Percentiles rank a stretch among this genome's conserved stretches.
These are phyloP conservation scores for Helotiales sp. DNA, from an alignment of 2,329 filamentous ascomycete genomes.

Conservation along the genomic window DNA sequence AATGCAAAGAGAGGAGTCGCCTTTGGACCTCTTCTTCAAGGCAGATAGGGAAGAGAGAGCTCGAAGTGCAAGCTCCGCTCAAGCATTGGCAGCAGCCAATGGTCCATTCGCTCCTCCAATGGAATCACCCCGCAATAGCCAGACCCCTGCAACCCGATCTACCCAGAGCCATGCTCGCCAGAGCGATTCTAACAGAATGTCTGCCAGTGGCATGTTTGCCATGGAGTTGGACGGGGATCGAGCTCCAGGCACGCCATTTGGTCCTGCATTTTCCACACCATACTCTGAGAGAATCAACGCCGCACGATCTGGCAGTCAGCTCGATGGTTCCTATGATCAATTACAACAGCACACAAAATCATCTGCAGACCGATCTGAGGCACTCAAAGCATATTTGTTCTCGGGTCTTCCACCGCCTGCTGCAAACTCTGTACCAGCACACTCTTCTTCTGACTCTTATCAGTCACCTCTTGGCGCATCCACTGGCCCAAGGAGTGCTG, in stretches of 20 bases:
- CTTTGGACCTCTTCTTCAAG: slow-evolving; percentile 88
- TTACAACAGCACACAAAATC: slow-evolving; percentile 18
- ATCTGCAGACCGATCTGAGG: slow-evolving; percentile 51
- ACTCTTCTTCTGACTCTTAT: slow-evolving; percentile 16
- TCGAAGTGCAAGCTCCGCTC: slow-evolving; percentile 57
- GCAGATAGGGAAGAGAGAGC: slow-evolving; percentile 79
- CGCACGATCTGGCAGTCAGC: slow-evolving; percentile 45
- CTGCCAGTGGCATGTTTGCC: slow-evolving; percentile 63
- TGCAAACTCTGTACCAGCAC: slow-evolving; percentile 10
- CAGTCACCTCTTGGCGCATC: slow-evolving; percentile 20
- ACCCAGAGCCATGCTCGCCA: slow-evolving; percentile 45
- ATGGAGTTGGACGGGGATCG: slow-evolving; percentile 69
- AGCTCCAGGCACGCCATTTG: slow-evolving; percentile 58
- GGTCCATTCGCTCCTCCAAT: slow-evolving; percentile 59
- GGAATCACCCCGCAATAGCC: slow-evolving; percentile 47
- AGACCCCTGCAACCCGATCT: slow-evolving; percentile 37
- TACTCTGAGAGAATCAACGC: slow-evolving; percentile 66
- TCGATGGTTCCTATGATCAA: slow-evolving; percentile 22
- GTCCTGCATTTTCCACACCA: slow-evolving; percentile 71
- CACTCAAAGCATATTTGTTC: slow-evolving; percentile 62
- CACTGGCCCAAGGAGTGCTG: slow-evolving; percentile 22
- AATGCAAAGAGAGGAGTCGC: slow-evolving; percentile 69
- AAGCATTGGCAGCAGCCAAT: slow-evolving; percentile 47
- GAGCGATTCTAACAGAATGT: slow-evolving; percentile 51
- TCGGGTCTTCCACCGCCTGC: slow-evolving; percentile 44